These are phyloP conservation scores for Tilletia setariae DNA, from an alignment of 1,284 basidiomycete genomes.

Conservation along the genomic window DNA sequence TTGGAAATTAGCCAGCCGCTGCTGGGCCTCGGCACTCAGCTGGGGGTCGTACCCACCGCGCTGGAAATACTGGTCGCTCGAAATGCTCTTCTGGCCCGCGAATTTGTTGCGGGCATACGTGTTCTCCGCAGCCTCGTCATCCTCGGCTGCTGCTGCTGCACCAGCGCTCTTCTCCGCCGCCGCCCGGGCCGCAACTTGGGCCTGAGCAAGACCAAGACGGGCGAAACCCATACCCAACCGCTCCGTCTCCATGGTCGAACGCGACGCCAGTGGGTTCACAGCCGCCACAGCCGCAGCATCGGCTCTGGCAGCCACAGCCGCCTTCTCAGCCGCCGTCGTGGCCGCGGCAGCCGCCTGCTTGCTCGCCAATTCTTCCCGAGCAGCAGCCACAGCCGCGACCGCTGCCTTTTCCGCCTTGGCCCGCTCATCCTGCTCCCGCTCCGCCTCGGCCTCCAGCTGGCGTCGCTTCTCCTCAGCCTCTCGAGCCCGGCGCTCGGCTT, in stretches of 20 bases:
- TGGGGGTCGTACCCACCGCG: constrained; percentile 80
- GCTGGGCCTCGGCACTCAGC: constrained; percentile 72
- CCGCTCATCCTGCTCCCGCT: constrained; percentile 25
- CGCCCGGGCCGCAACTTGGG: constrained; percentile 35
- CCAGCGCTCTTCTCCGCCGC: constrained; percentile 34
- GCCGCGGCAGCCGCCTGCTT: constrained; percentile 11
- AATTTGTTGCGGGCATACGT: constrained; percentile 87
- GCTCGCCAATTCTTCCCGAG: constrained; percentile 8
- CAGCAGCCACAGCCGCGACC: background rate
- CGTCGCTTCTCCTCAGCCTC: constrained; percentile 38
- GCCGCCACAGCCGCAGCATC: constrained; percentile 14
- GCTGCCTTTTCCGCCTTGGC: constrained; percentile 21
- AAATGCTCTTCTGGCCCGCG: constrained; percentile 78
- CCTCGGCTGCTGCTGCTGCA: constrained; percentile 20
- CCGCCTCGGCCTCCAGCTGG: constrained; percentile 17
- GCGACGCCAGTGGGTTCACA: constrained; percentile 41
- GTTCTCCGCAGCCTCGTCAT: constrained; percentile 54
- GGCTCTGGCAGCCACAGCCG: constrained; percentile 19
- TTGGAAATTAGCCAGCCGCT: constrained; percentile 77
- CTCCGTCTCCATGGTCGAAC: constrained; percentile 61
- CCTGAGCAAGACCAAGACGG: constrained; percentile 68
- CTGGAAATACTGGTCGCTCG: constrained; percentile 96
- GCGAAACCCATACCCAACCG: constrained; percentile 75
- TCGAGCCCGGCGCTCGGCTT: constrained; percentile 46
- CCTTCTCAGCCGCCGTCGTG: constrained; percentile 4